Percentiles rank a stretch among this genome's conserved stretches.
Conservation (phyloP, 2,329 filamentous ascomycete species). For the Verticillium longisporum region DNA sequence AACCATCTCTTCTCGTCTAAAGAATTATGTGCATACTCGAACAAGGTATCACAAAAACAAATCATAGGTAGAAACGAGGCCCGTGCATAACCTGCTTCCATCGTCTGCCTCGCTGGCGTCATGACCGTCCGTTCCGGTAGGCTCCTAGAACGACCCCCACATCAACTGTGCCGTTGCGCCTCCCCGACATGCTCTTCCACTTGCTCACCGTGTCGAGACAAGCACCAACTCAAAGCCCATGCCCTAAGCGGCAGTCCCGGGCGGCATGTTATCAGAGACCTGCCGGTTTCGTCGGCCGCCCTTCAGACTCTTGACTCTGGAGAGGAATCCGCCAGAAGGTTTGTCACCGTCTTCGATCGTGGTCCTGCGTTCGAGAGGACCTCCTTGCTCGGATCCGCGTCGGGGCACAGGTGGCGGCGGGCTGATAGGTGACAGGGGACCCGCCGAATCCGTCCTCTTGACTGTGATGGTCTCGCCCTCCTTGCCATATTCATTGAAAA, state of each 20-base stretch:
- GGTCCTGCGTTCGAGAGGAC: slow-evolving; percentile 54
- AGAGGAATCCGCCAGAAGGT: slow-evolving; percentile 57
- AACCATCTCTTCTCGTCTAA: background rate
- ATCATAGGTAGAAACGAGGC: background rate
- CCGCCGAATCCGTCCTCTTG: slow-evolving; percentile 26
- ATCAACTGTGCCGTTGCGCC: background rate
- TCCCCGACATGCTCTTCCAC: background rate
- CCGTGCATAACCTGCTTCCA: background rate
- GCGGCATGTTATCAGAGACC: slow-evolving; percentile 11
- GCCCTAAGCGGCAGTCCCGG: slow-evolving; percentile 34
- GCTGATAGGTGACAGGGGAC: slow-evolving; percentile 44
- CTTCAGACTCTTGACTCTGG: slow-evolving; percentile 77
- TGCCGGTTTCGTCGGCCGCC: slow-evolving; percentile 44
- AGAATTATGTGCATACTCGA: background rate
- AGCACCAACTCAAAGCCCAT: background rate
- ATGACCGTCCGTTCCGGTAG: background rate
- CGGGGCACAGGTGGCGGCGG: slow-evolving; percentile 40
- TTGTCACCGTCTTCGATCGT: slow-evolving; percentile 44
- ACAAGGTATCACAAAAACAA: background rate
- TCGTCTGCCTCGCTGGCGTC: background rate
- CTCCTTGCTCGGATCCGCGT: slow-evolving; percentile 24
- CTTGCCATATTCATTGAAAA: slow-evolving; percentile 70
- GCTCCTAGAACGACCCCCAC: background rate
- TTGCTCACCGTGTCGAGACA: background rate
- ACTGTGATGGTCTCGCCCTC: slow-evolving; percentile 45